Base-by-base conservation (phyloP, 352 stramenopile genomes). In the Pilasporangium apinafurcum region DNA sequence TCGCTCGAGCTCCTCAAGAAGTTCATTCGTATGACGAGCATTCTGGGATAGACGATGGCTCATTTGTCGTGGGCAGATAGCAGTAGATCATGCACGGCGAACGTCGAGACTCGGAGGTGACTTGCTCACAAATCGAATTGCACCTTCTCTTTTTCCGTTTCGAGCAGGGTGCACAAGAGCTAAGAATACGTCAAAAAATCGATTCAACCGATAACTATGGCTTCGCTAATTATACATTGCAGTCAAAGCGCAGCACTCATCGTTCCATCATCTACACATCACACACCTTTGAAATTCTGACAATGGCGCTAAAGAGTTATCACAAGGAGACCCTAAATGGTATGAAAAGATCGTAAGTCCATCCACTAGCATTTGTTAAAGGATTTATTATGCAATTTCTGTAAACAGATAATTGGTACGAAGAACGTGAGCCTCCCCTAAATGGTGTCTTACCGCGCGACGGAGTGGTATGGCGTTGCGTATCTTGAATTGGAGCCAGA, bases 21-120 rank as follows among this genome's bases (percentile, higher is more conserved):
- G 48, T 27, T 92, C 83, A 20, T 79, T 83, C 9, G 80, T 92
- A 38, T 92, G 71, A 2, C 80, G 67, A 18, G 80, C 80, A 65
- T 84, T 89, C 27, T 90, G 77, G 29, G 77, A 90, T 18, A 92
- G 55, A 18, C 78, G 80, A 54, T 92, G 77, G 58, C 75, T 89
- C 80, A 92, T 92, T 27, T 9, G 36, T 22, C 6, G 10, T 27
- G 16, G n/a, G n/a, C n/a, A n/a, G n/a, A n/a, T n/a, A n/a, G n/a
- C n/a, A n/a, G n/a, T n/a, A n/a, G n/a, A n/a, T n/a, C n/a, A n/a
- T n/a, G n/a, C n/a, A n/a, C n/a, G n/a, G n/a, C n/a, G n/a, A n/a
- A n/a, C n/a, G n/a, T n/a, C n/a, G n/a, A n/a, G n/a, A n/a, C n/a
- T n/a, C n/a, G n/a, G n/a, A n/a, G n/a, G n/a, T n/a, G n/a, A n/a